Percentiles rank a stretch among this genome's conserved stretches.
Evolutionary conservation across 2,329 filamentous ascomycete species (phyloP).

Genomic region (Fusarium dimerum): DNA sequence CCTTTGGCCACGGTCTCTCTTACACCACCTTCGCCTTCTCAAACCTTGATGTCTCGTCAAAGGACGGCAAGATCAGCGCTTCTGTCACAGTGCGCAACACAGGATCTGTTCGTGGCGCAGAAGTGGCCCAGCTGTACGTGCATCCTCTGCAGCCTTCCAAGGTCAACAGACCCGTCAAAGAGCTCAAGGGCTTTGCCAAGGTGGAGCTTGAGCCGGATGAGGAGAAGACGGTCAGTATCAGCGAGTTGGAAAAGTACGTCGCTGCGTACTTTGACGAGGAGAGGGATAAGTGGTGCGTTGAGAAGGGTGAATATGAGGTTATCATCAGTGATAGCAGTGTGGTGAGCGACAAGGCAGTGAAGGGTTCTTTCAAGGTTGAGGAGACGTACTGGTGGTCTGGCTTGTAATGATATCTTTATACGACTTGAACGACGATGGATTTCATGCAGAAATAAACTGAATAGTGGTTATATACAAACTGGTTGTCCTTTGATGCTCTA

Average conservation of each 20-base stretch:
- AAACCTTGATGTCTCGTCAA: conserved; percentile 48
- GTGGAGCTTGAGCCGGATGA: conserved; percentile 62
- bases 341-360: conserved; percentile 50
- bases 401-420: conserved; percentile 39
- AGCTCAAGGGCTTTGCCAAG: conserved; percentile 68
- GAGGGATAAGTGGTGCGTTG: conserved; percentile 63
- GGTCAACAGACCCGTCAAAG: conserved; percentile 59
- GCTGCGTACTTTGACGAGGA: conserved; percentile 72
- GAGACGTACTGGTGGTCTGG: conserved; percentile 70
- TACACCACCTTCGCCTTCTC: conserved; percentile 70
- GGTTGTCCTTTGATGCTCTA: background rate
- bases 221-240: conserved; percentile 56
- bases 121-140: conserved; percentile 61
- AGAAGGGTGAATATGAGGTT: conserved; percentile 66
- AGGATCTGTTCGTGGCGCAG: conserved; percentile 53
- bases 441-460: background rate
- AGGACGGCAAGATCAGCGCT: conserved; percentile 49
- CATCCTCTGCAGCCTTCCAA: conserved; percentile 51
- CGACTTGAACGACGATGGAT: background rate
- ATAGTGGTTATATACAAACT: background rate
- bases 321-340: conserved; percentile 60
- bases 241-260: conserved; percentile 62
- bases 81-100: conserved; percentile 61
- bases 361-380: conserved; percentile 54
- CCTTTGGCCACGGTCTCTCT: conserved; percentile 78